Evolutionary conservation across 805 yeast species (phyloP), one percentile per base, ranked within the genome.

Genomic region (Cyberlindnera mississippiensis): DNA sequence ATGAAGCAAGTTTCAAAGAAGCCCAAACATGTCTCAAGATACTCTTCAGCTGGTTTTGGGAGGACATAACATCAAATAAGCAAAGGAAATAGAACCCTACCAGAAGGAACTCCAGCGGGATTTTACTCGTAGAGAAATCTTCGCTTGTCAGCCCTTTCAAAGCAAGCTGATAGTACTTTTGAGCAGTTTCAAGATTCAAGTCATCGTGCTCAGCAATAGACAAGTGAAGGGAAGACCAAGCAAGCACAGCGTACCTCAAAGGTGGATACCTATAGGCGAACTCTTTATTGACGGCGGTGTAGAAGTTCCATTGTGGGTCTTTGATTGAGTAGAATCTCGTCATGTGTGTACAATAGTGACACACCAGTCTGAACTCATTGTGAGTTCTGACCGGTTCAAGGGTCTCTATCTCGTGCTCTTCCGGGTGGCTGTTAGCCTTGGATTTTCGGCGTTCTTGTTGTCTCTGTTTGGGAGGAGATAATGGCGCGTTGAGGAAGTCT

Each of bases 11-110:
- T 17, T 22, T 37, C 38, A 41, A 20, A 5, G 45, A 37, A 3
- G 41, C 33, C 41, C 41, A 41, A n/a, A 41, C 44, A 20, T 41
- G 40, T 28, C 44, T 32, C 17, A 41, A 30, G 11, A 41, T 41
- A 11, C 37, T 31, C 28, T 18, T 32, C 14, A 37, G 13, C 34
- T 41, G 40, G 13, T 27, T 33, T 20, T 37, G 16, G 10, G 40
- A 40, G 4, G 44, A 30, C 44, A 41, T 41, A 4, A 41, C 12
- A 17, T 41, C 44, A 17, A 27, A 41, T 6, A 37, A n/a, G 18
- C 44, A 41, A 3, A 41, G 37, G 35, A 36, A 41, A 22, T 32
- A 41, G 6, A 37, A 32, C 13, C 44, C 44, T 12, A 41, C 34
- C 7, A 41, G 34, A 13, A 41, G 15, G 3, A 41, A 32, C 19